phyloP scores from a whole-genome alignment of 768 basidiomycete genomes.

The Pleurotus ostreatus region DNA sequence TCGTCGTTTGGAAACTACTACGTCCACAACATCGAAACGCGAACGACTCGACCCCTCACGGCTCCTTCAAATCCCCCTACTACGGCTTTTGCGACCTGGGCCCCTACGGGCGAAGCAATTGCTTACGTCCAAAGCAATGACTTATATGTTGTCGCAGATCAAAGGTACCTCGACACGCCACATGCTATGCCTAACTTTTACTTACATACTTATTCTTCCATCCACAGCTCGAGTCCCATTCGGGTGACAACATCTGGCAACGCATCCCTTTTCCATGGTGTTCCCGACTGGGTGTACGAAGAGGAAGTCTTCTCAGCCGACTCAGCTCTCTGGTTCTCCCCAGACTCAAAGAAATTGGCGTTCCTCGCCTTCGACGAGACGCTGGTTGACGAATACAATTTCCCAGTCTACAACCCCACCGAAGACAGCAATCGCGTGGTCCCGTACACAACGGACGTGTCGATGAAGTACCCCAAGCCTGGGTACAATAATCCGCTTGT shows the following conservation, averaged over 20 bases:
- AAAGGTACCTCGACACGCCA: conserved; percentile 42
- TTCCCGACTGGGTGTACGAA: conserved; percentile 98
- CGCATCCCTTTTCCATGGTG: conserved; percentile 85
- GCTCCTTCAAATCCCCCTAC: conserved; percentile 65
- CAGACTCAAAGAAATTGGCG: conserved; percentile 68
- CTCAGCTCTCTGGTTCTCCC: conserved; percentile 89
- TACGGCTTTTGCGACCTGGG: conserved; percentile 83
- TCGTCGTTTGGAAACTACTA: conserved; percentile 92
- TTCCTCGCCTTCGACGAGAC: conserved; percentile 90
- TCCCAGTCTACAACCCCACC: conserved; percentile 90
- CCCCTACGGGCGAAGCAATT: conserved; percentile 78
- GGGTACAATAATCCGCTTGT: conserved; percentile 89
- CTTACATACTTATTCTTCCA: conserved; percentile 12
- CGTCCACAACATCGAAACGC: conserved; percentile 73
- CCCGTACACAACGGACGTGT: conserved; percentile 75
- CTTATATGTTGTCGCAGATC: conserved; percentile 75
- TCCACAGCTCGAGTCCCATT: conserved; percentile 44
- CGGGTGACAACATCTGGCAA: conserved; percentile 82
- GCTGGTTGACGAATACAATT: conserved; percentile 77
- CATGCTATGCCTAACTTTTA: not conserved
- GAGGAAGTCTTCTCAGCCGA: conserved; percentile 80
- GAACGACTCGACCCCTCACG: conserved; percentile 66
- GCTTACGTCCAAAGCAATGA: conserved; percentile 88
- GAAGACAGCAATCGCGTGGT: conserved; percentile 63
- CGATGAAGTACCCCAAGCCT: conserved; percentile 83